Conservation (phyloP, 352 stramenopile genomes). For the Globisporangium canariense region DNA sequence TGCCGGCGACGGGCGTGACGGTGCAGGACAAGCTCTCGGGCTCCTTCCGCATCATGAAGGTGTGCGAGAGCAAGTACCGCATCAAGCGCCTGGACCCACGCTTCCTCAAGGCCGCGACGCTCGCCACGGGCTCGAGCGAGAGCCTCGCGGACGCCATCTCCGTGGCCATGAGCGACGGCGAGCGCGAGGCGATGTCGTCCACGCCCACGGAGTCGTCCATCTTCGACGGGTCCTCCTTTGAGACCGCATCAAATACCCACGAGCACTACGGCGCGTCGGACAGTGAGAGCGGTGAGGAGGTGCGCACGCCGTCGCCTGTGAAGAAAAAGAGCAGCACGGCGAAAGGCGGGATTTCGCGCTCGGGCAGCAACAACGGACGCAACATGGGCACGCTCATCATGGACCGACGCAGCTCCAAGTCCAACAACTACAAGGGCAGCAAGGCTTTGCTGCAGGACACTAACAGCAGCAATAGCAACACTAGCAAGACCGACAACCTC, state of each 20-base stretch:
- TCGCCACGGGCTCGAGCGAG: slow-evolving; percentile 20
- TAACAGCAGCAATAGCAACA: background rate
- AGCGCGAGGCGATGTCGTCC: slow-evolving; percentile 8
- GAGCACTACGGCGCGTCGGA: slow-evolving; percentile 24
- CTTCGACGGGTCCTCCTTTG: slow-evolving; percentile 8
- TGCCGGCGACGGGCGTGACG: slow-evolving; percentile 38
- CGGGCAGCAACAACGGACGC: slow-evolving; percentile 34
- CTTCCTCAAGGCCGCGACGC: slow-evolving; percentile 31
- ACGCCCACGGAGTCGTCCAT: slow-evolving; percentile 13
- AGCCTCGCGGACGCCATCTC: slow-evolving; percentile 43
- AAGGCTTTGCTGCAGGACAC: background rate
- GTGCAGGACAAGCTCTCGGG: slow-evolving; percentile 78
- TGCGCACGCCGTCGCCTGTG: slow-evolving; percentile 36
- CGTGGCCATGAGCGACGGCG: slow-evolving; percentile 22
- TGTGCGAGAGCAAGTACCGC: slow-evolving; percentile 57
- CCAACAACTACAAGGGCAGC: slow-evolving; percentile 23
- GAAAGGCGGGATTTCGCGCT: slow-evolving; percentile 26
- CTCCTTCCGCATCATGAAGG: slow-evolving; percentile 58
- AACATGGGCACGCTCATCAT: slow-evolving; percentile 28
- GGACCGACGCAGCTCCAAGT: slow-evolving; percentile 46
- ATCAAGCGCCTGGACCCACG: slow-evolving; percentile 56
- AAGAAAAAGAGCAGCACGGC: slow-evolving; percentile 55
- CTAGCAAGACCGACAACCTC: slow-evolving; percentile 16
- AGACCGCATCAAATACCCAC: slow-evolving; percentile 13
- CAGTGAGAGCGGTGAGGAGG: slow-evolving; percentile 35